Evolutionary conservation across 2,329 filamentous ascomycete species (phyloP).

Genomic region (Penicillium sclerotigenum): DNA sequence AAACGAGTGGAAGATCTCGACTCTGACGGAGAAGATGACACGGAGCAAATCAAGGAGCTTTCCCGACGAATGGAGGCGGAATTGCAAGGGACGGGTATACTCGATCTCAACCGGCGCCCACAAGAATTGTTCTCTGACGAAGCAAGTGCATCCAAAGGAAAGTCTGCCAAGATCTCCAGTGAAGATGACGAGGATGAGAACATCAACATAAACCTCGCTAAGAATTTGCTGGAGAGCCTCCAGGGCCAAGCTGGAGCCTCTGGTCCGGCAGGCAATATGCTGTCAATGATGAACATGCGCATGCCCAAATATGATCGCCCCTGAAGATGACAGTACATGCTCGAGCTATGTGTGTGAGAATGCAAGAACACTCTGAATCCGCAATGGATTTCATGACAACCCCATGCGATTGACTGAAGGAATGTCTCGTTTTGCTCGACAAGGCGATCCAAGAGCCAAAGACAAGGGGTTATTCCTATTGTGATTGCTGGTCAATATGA

Average conservation of each 20-base stretch:
- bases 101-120: constrained; percentile 37
- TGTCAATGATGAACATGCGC: constrained; percentile 79
- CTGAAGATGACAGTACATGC: constrained; percentile 3
- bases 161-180: constrained; percentile 22
- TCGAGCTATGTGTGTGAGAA: not conserved
- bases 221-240: constrained; percentile 88
- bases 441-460: not conserved
- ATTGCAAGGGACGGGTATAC: constrained; percentile 45
- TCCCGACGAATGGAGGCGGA: constrained; percentile 49
- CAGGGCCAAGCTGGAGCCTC: constrained; percentile 82
- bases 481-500: not conserved
- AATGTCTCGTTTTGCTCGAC: not conserved
- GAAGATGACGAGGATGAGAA: constrained; percentile 56
- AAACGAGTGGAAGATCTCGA: constrained; percentile 49
- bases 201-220: constrained; percentile 81
- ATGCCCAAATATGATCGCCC: constrained; percentile 70
- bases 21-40: constrained; percentile 54
- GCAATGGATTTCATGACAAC: not conserved
- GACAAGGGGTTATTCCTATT: not conserved
- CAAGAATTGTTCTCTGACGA: constrained; percentile 14
- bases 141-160: constrained; percentile 29
- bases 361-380: too few species aligned
- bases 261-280: constrained; percentile 81
- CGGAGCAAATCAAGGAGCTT: constrained; percentile 53
- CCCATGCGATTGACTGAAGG: not conserved